These are phyloP conservation scores for Xylaria sp. DNA, from an alignment of 2,329 filamentous ascomycete genomes.

Conservation along the genomic window DNA sequence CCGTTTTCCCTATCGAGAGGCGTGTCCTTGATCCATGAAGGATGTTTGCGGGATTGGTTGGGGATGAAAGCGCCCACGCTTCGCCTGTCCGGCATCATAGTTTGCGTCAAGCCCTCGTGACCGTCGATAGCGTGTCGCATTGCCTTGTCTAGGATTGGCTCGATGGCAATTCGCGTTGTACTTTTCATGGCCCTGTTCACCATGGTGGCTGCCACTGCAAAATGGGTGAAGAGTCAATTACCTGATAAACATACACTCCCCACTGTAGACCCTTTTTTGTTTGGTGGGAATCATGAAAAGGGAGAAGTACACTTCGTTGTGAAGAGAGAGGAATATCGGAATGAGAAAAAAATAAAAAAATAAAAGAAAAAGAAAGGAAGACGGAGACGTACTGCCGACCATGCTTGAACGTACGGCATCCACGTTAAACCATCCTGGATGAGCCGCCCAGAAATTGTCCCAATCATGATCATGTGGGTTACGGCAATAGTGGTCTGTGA, in stretches of 20 bases:
- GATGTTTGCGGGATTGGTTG: not conserved
- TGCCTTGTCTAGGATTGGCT: conserved; percentile 29
- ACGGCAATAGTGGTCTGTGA: conserved; percentile 23
- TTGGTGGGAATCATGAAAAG: not conserved
- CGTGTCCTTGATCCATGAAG: conserved; percentile 7
- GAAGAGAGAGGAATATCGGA: not conserved
- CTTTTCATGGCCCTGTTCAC: conserved; percentile 32
- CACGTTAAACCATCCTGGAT: conserved; percentile 38
- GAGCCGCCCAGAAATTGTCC: conserved; percentile 18
- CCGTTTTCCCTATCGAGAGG: not conserved
- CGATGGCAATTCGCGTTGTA: conserved; percentile 38
- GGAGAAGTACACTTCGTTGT: not conserved
- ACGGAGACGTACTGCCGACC: conserved; percentile 39
- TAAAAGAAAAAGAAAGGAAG: no score
- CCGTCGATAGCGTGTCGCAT: not conserved
- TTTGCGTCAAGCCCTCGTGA: not conserved
- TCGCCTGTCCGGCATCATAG: conserved; percentile 15
- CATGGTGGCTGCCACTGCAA: conserved; percentile 23
- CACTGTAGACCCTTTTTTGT: not conserved
- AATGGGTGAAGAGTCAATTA: not conserved
- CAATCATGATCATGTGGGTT: conserved; percentile 7
- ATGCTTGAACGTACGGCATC: conserved; percentile 42
- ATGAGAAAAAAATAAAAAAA: not conserved
- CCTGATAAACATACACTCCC: not conserved
- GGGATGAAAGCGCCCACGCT: conserved; percentile 2